Conservation (phyloP, 73 alveolate species). For the Diophrys sp. region DNA sequence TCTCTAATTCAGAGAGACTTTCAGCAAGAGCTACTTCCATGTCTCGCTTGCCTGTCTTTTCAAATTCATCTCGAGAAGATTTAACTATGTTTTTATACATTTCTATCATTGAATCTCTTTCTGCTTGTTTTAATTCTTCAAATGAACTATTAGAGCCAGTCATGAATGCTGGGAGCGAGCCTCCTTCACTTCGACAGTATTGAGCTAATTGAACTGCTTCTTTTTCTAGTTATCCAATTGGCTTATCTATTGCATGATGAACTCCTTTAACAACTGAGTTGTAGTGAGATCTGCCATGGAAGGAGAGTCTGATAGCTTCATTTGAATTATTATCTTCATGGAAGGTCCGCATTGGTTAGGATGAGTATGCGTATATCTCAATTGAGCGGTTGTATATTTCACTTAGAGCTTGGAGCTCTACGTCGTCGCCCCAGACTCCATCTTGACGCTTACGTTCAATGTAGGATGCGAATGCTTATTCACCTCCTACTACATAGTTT, state of each 20-base stretch:
- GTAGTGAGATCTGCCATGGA: conserved; percentile 97
- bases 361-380: conserved; percentile 91
- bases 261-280: conserved; percentile 80
- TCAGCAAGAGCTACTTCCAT: conserved; percentile 55
- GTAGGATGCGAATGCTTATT: conserved; percentile 77
- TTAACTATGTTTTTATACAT: conserved; percentile 22
- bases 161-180: neutral
- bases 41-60: conserved; percentile 38
- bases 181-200: neutral
- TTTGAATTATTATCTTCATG: conserved; percentile 76
- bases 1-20: neutral
- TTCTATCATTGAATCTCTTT: conserved; percentile 4
- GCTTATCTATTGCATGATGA: conserved; percentile 57
- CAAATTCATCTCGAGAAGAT: conserved; percentile 59
- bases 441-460: conserved; percentile 72
- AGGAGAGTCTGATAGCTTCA: conserved; percentile 83
- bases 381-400: conserved; percentile 94
- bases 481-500: conserved; percentile 90
- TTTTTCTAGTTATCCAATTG: neutral
- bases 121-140: conserved; percentile 7
- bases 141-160: neutral
- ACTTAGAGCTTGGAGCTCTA: conserved; percentile 92
- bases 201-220: neutral
- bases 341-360: conserved; percentile 92
- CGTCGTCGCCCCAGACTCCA: conserved; percentile 99